These are phyloP conservation scores for Ogataea corticis DNA, from an alignment of 805 yeast genomes.

Conservation along the genomic window DNA sequence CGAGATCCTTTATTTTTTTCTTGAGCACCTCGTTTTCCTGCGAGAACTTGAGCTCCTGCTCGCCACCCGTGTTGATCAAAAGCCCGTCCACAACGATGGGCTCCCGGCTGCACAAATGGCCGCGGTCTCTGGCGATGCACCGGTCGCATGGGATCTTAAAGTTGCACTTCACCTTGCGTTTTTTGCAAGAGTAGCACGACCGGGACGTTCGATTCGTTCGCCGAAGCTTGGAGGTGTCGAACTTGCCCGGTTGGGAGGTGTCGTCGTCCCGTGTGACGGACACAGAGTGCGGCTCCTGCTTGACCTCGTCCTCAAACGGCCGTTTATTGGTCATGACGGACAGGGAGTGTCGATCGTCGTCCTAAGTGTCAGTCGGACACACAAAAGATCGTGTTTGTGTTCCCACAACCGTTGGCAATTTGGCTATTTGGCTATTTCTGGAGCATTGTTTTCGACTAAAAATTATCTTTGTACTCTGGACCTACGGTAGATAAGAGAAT, in stretches of 20 bases:
- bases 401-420: too few species aligned
- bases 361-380: too few species aligned
- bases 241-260: background rate
- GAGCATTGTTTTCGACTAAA: too few species aligned
- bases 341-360: too few species aligned
- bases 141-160: conserved; percentile 47
- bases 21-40: conserved; percentile 32
- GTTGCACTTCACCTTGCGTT: conserved; percentile 50
- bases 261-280: too few species aligned
- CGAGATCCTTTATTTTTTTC: conserved; percentile 28
- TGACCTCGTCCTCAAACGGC: too few species aligned
- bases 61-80: conserved; percentile 27
- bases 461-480: too few species aligned
- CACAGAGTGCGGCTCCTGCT: too few species aligned
- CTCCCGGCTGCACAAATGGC: conserved; percentile 35
- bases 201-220: conserved; percentile 37
- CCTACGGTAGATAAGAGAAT: too few species aligned
- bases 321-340: too few species aligned
- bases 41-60: conserved; percentile 25
- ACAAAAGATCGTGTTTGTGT: too few species aligned
- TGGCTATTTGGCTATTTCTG: too few species aligned
- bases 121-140: conserved; percentile 38
- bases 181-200: conserved; percentile 48
- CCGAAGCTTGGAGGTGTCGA: conserved; percentile 23
- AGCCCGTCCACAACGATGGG: conserved; percentile 36